Evolutionary conservation across 2,329 filamentous ascomycete species (phyloP), one percentile per base, ranked within the genome.

Genomic region (Diplodia corticola): DNA sequence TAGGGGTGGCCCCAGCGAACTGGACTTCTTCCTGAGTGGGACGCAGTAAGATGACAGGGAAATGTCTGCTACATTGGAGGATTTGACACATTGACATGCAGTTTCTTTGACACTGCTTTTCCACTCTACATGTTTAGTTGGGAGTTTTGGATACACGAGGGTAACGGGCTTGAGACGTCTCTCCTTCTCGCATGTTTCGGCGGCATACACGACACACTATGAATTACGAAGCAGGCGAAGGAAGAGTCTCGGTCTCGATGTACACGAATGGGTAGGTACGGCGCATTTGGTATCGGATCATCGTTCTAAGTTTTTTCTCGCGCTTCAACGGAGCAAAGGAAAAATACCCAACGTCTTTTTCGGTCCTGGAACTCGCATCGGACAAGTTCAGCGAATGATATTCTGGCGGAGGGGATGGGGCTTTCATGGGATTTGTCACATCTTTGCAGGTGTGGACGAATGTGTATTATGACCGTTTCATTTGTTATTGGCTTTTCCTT

Each of bases 21-120:
- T 95, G 71, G 91, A 94, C 75, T 93, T 92, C 78, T 93, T 93
- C 73, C 79, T 93, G 67, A 74, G 76, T 69, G 57, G 57, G 26
- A 48, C 57, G 26, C 57, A 61, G 28, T 61, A 28, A 61, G 40
- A 17, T 20, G n/a, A 35, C 22, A 15, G 3, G 15, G 53, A 37
- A 37, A 3, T 22, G 7, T 54, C 28, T 55, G 40, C 26, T n/a
- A 20, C 17, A n/a, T 28, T 51, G 17, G 20, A 40, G 13, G n/a
- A 24, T n/a, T n/a, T n/a, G n/a, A n/a, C n/a, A n/a, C n/a, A n/a
- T 37, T 40, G 53, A 44, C 37, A 44, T 44, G 40, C 17, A 20
- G 40, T 20, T 44, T 44, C n/a, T n/a, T n/a, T n/a, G n/a, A n/a
- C 40, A 44, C 40, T 20, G 40, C n/a, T n/a, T 44, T 44, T 44